A percentile compares a stretch with the other conserved stretches of the same genome.
These are phyloP conservation scores for Peziza echinospora DNA, from an alignment of 495 filamentous ascomycete species.

Conservation along the genomic window DNA sequence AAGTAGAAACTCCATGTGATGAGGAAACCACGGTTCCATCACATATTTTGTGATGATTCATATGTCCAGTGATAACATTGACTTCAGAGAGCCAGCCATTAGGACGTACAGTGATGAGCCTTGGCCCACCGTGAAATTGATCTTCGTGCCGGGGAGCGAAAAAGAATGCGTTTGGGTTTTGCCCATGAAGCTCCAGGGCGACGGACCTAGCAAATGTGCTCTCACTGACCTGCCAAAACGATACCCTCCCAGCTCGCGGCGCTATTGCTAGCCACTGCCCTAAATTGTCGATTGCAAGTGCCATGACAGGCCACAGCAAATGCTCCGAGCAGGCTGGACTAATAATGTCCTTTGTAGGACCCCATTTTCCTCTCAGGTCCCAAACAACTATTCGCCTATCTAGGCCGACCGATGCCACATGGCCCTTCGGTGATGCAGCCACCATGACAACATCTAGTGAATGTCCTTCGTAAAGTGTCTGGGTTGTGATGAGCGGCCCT, in stretches of 20 bases:
- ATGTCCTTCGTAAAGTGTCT: conserved; percentile 37
- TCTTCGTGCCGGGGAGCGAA: conserved; percentile 23
- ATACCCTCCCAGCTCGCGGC: conserved; percentile 30
- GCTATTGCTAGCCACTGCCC: conserved; percentile 43
- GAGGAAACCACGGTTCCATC: conserved; percentile 12
- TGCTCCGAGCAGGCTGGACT: conserved; percentile 16
- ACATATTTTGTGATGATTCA: conserved; percentile 11
- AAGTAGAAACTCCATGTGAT: conserved; percentile 19
- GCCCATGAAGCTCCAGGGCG: conserved; percentile 28
- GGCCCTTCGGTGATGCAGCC: conserved; percentile 31
- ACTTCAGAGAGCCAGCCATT: conserved; percentile 37
- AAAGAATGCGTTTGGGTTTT: conserved; percentile 35
- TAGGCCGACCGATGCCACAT: conserved; percentile 42
- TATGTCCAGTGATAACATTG: conserved; percentile 11
- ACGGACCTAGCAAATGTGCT: conserved; percentile 28
- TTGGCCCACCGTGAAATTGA: conserved; percentile 8
- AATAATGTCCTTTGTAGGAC: conserved; percentile 14
- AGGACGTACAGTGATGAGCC: conserved; percentile 32
- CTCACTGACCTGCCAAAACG: conserved; percentile 36
- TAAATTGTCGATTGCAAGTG: conserved; percentile 35
- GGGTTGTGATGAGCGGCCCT: conserved; percentile 31
- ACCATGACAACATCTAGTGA: conserved; percentile 41
- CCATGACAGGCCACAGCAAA: conserved; percentile 30
- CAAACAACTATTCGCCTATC: conserved; percentile 41
- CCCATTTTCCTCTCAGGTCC: conserved; percentile 25